Percentiles rank a stretch among this genome's conserved stretches.
These are phyloP conservation scores for Nemania diffusa DNA, from an alignment of 2,329 filamentous ascomycete genomes.

Conservation along the genomic window DNA sequence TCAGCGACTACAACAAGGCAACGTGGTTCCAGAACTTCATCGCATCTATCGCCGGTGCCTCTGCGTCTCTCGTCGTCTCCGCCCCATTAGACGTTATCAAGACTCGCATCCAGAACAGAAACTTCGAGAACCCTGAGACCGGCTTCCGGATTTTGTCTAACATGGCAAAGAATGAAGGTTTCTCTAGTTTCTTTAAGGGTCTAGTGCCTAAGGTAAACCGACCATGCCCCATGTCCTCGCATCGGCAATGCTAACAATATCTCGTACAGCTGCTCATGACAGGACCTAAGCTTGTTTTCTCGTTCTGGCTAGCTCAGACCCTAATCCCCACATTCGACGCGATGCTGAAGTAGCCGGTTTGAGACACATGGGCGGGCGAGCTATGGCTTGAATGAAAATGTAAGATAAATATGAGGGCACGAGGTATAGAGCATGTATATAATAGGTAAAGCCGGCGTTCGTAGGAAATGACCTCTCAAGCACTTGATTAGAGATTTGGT, in stretches of 20 bases:
- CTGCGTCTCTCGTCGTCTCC: conserved; percentile 94
- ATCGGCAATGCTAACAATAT: conserved; percentile 38
- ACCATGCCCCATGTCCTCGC: neutral
- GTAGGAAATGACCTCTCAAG: conserved; percentile 25
- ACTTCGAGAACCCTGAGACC: conserved; percentile 97
- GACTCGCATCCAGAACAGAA: conserved; percentile 97
- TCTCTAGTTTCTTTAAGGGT: conserved; percentile 95
- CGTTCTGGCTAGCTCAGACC: conserved; percentile 99
- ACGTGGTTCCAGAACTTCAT: conserved; percentile 97
- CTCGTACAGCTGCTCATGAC: conserved; percentile 85
- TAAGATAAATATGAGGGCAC: conserved; percentile 30
- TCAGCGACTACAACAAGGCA: conserved; percentile 95
- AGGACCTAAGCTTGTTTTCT: conserved; percentile 98
- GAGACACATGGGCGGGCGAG: neutral
- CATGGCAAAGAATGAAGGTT: conserved; percentile 92
- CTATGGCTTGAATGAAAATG: conserved; percentile 18
- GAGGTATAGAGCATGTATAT: conserved; percentile 38
- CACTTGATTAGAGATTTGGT: conserved; percentile 23
- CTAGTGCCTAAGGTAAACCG: conserved; percentile 83
- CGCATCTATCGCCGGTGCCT: conserved; percentile 93
- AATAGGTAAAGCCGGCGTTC: conserved; percentile 39
- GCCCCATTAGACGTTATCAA: conserved; percentile 97
- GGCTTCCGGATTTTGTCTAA: conserved; percentile 91
- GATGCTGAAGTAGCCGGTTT: conserved; percentile 50
- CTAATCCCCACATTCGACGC: conserved; percentile 89